phyloP scores from a whole-genome alignment of 306 rosid species.

The Cucurbita maxima region DNA sequence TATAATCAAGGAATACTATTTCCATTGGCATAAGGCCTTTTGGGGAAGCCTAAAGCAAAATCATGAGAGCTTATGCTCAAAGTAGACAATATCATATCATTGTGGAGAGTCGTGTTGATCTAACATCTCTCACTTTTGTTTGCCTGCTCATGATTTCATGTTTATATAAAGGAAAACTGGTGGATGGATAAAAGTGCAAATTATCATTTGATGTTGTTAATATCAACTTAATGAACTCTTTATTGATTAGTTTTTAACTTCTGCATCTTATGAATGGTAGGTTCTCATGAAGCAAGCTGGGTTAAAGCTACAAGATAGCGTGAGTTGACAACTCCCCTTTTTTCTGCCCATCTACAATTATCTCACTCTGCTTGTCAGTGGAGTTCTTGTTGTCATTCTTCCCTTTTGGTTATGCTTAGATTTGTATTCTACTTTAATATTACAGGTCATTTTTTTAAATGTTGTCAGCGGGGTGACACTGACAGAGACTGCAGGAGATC shows the following conservation, averaged over 20 bases:
- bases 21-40: too few species aligned
- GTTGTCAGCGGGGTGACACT: constrained; percentile 60
- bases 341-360: constrained; percentile 1
- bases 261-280: constrained; percentile 25
- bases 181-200: too few species aligned
- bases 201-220: not conserved
- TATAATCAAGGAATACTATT: too few species aligned
- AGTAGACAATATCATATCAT: too few species aligned
- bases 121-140: too few species aligned
- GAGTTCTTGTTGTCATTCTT: constrained; percentile 2
- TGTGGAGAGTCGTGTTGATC: too few species aligned
- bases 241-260: not conserved
- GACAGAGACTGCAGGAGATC: constrained; percentile 90
- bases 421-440: constrained; percentile 4
- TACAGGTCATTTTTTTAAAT: constrained; percentile 56
- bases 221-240: not conserved
- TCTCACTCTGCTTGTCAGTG: not conserved
- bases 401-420: not conserved
- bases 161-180: too few species aligned
- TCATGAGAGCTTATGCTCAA: too few species aligned
- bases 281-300: constrained; percentile 84
- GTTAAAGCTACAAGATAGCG: constrained; percentile 58
- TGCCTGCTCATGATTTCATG: too few species aligned
- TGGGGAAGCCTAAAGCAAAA: too few species aligned
- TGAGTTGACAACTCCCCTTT: constrained; percentile 23